Evolutionary conservation across 106 monocot species (phyloP).

Genomic region (Chionographis japonica): DNA sequence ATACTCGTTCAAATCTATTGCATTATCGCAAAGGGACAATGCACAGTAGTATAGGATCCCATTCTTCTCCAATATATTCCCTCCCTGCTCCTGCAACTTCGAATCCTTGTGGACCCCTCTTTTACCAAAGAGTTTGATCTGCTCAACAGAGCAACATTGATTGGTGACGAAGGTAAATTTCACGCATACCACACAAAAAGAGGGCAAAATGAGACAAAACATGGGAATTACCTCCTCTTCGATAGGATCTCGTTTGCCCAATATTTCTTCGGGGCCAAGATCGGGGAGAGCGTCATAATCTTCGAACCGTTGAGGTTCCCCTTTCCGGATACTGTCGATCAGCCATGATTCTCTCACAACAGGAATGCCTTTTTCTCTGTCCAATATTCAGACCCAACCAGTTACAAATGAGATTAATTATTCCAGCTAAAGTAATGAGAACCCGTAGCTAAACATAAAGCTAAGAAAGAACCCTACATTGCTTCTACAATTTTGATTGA

Average conservation of each 20-base stretch:
- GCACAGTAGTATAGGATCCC: constrained; percentile 69
- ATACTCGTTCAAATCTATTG: constrained; percentile 51
- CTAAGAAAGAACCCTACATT: constrained; percentile 35
- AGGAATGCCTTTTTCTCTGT: constrained; percentile 58
- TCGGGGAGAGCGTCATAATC: constrained; percentile 62
- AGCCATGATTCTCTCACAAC: constrained; percentile 78
- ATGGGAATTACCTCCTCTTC: constrained; percentile 45
- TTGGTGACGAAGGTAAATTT: no score
- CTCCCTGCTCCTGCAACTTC: constrained; percentile 39
- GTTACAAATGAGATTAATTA: no score
- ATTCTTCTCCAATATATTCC: constrained; percentile 53
- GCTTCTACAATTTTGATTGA: constrained; percentile 60
- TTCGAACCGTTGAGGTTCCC: constrained; percentile 45
- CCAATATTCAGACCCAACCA: neutral
- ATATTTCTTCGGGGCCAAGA: constrained; percentile 47
- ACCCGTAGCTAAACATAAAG: no score
- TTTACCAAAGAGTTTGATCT: constrained; percentile 72
- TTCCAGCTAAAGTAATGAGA: no score
- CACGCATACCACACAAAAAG: no score
- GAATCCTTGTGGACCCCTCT: constrained; percentile 61
- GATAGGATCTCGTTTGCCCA: constrained; percentile 49
- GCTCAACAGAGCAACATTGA: neutral
- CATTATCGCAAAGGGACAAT: constrained; percentile 56
- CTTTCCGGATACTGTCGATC: constrained; percentile 56
- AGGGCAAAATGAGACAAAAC: no score